Percentiles rank a stretch among this genome's conserved stretches.
Conservation (phyloP, 345 rosid species). For the Euphorbia lathyris region DNA sequence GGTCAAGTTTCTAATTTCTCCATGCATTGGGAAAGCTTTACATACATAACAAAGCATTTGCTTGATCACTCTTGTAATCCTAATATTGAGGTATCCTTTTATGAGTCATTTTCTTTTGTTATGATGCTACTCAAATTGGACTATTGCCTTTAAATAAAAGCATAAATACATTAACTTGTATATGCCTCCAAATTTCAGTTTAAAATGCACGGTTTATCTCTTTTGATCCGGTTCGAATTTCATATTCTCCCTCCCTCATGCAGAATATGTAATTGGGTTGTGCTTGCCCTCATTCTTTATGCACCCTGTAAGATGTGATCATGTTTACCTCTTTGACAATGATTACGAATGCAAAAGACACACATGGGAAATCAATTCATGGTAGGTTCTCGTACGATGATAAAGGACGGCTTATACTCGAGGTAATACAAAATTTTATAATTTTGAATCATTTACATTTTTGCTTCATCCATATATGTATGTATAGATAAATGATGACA, state of each 20-base stretch:
- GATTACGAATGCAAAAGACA: conserved; percentile 95
- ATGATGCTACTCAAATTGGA: no score
- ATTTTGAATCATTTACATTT: background rate
- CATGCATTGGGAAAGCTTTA: conserved; percentile 79
- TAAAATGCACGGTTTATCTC: background rate
- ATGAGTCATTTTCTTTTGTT: no score
- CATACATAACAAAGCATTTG: conserved; percentile 59
- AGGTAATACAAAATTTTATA: conserved; percentile 46
- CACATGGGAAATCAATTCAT: conserved; percentile 63
- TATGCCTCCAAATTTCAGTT: no score
- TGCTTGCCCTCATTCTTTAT: conserved; percentile 54
- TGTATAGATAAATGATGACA: background rate
- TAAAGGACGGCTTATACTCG: conserved; percentile 71
- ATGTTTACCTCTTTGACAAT: conserved; percentile 82
- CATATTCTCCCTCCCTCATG: conserved; percentile 3
- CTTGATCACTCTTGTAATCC: conserved; percentile 47
- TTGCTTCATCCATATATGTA: background rate
- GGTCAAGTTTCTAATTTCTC: no score
- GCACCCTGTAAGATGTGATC: conserved; percentile 80
- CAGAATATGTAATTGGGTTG: conserved; percentile 81
- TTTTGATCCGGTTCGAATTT: background rate
- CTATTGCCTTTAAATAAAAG: background rate
- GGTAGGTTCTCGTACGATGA: conserved; percentile 84
- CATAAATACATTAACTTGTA: background rate
- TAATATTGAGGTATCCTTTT: conserved; percentile 55